These are phyloP conservation scores for Hyparrhenia diplandra DNA, from an alignment of 176 grass and related monocot genomes.

Conservation along the genomic window DNA sequence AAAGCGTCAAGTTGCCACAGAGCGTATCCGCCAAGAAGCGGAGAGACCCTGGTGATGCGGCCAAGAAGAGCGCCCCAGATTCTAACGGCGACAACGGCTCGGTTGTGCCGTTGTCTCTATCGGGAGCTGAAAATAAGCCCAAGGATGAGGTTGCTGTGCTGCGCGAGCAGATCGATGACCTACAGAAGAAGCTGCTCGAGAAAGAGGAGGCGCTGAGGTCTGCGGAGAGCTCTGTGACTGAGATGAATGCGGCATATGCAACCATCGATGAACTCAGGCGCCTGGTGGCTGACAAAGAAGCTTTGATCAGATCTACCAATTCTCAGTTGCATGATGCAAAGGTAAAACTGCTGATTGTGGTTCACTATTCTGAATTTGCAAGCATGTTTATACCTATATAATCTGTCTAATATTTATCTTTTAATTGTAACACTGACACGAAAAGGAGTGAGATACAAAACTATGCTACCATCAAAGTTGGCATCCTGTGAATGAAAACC, in stretches of 20 bases:
- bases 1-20: conserved; percentile 40
- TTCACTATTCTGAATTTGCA: background rate
- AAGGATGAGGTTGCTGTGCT: conserved; percentile 62
- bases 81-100: conserved; percentile 34
- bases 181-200: conserved; percentile 71
- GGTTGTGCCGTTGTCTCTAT: background rate
- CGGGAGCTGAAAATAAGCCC: conserved; percentile 36
- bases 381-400: background rate
- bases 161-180: conserved; percentile 57
- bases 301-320: conserved; percentile 53
- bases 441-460: background rate
- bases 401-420: background rate
- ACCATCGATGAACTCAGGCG: conserved; percentile 60
- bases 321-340: conserved; percentile 75
- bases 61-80: conserved; percentile 26
- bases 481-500: background rate
- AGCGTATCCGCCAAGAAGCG: conserved; percentile 45
- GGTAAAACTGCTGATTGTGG: conserved; percentile 27
- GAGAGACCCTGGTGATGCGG: conserved; percentile 53
- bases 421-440: background rate
- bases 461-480: background rate
- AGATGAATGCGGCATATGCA: conserved; percentile 54
- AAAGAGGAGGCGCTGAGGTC: conserved; percentile 73
- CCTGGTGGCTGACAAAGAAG: conserved; percentile 65
- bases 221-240: conserved; percentile 53